Evolutionary conservation across 208 protist genomes (phyloP).

Genomic region (Trypanosoma conorhini): DNA sequence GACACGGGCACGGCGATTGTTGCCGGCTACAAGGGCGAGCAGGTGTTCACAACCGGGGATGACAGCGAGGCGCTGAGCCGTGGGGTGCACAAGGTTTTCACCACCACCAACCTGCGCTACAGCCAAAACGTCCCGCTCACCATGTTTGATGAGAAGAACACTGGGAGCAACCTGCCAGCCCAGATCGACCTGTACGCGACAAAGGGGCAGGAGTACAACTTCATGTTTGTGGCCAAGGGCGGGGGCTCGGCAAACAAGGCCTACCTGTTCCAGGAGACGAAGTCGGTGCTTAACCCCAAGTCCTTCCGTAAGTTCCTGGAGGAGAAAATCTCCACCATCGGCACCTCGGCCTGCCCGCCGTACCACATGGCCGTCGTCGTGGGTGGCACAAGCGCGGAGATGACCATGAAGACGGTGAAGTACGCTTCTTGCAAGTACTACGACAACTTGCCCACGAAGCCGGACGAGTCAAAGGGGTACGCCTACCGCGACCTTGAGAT

Average conservation of each 20-base stretch:
- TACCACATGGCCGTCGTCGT: slow-evolving; percentile 97
- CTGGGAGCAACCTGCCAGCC: slow-evolving; percentile 96
- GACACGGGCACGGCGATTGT: slow-evolving; percentile 98
- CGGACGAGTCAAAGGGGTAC: slow-evolving; percentile 72
- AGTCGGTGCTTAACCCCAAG: slow-evolving; percentile 95
- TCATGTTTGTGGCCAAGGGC: slow-evolving; percentile 97
- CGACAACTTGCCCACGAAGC: slow-evolving; percentile 95
- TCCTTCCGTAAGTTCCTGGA: slow-evolving; percentile 92
- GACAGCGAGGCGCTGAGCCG: slow-evolving; percentile 93
- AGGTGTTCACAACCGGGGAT: slow-evolving; percentile 94
- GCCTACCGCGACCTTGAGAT: slow-evolving; percentile 95
- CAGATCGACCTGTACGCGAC: slow-evolving; percentile 97
- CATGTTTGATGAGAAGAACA: slow-evolving; percentile 98
- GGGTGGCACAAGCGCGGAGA: slow-evolving; percentile 96
- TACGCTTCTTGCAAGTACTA: slow-evolving; percentile 93
- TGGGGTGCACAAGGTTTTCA: slow-evolving; percentile 96
- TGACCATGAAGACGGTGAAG: slow-evolving; percentile 97
- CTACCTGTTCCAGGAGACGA: slow-evolving; percentile 96
- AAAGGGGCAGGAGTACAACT: slow-evolving; percentile 94
- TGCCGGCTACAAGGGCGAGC: slow-evolving; percentile 94
- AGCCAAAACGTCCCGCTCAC: slow-evolving; percentile 94
- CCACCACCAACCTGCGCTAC: slow-evolving; percentile 95
- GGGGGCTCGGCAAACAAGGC: slow-evolving; percentile 98
- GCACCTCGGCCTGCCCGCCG: slow-evolving; percentile 98
- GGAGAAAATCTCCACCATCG: slow-evolving; percentile 93